These are phyloP conservation scores for Centrapalus pauciflorus DNA, from an alignment of 129 eudicot species.

Conservation along the genomic window DNA sequence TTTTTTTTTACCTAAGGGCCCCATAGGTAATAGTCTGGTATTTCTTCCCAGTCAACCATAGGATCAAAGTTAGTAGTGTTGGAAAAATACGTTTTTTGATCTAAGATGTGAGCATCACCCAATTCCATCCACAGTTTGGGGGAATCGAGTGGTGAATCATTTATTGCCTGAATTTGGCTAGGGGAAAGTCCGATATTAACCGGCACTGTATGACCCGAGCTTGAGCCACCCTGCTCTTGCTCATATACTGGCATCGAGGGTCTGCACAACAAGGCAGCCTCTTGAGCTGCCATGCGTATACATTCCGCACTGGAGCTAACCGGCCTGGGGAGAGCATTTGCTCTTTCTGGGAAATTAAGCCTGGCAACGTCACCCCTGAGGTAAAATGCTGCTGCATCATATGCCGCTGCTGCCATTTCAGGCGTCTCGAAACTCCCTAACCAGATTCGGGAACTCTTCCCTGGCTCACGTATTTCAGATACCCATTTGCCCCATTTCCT, in stretches of 20 bases:
- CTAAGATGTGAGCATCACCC: slow-evolving; percentile 18
- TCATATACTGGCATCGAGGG: slow-evolving; percentile 13
- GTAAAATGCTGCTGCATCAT: slow-evolving; percentile 56
- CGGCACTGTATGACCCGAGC: slow-evolving; percentile 30
- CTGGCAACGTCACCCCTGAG: slow-evolving; percentile 37
- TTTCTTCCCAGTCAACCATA: slow-evolving; percentile 42
- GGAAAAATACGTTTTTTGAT: slow-evolving; percentile 29
- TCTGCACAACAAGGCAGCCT: slow-evolving; percentile 33
- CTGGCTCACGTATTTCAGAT: slow-evolving; percentile 54
- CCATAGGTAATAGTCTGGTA: slow-evolving; percentile 59
- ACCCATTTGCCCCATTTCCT: slow-evolving; percentile 75
- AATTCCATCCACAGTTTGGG: slow-evolving; percentile 39
- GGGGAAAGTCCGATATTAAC: slow-evolving; percentile 44
- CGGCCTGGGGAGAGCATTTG: slow-evolving; percentile 35
- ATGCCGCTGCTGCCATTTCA: slow-evolving; percentile 58
- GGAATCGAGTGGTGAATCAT: slow-evolving; percentile 51
- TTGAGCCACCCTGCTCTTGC: slow-evolving; percentile 29
- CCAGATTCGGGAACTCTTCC: slow-evolving; percentile 50
- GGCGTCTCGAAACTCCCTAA: slow-evolving; percentile 60
- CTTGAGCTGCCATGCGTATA: slow-evolving; percentile 55
- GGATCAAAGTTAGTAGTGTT: slow-evolving; percentile 22
- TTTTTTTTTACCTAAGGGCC: slow-evolving; percentile 27
- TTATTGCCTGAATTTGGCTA: slow-evolving; percentile 55
- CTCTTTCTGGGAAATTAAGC: slow-evolving; percentile 46
- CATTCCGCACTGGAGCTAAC: slow-evolving; percentile 41